Evolutionary conservation across 306 rosid species (phyloP), one percentile per base, ranked within the genome.

Genomic region (Carpinus fangiana): DNA sequence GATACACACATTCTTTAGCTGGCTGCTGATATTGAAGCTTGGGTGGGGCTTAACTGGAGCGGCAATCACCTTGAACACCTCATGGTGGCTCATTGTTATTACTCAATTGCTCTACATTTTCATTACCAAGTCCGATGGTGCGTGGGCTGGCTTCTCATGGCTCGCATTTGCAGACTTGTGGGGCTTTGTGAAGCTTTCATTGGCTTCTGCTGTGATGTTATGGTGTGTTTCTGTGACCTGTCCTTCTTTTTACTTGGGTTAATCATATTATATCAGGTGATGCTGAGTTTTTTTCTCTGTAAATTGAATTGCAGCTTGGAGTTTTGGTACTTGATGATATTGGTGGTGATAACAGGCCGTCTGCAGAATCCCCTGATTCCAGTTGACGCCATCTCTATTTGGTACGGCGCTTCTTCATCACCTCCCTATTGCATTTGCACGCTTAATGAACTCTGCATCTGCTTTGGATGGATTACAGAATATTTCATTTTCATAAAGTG

Each of bases 291-390:
- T 72, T 51, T 52, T 46, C 43, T 14, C 16, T 36, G 41, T 52
- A 20, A 70, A 82, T 79, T 51, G 31, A 20, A 56, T 53, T 76
- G 80, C 94, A 93, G 98, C 84, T 88, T 93, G 89, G 98, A 93
- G 85, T 85, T 88, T 77, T 93, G 98, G 98, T 93, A 93, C 83
- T 67, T 93, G 87, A 93, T 91, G 98, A 26, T 91, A 60, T 62
- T 93, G 70, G 86, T 91, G 77, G 94, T 89, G 61, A 74, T 93
- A 76, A 74, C 90, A 57, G 98, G 96, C 51, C 94, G 90, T 70
- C 78, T 93, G 75, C 10, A 21, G 1, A 75, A 93, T 74, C 94
- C 98, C 72, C 64, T 90, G 14, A 3, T 93, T 38, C 86, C 98
- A 0, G 90, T 89, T 48, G 96, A 93, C 64, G 92, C 98, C 76